Conservation (phyloP, 805 yeast genomes). For the Kregervanrija fluxuum region DNA sequence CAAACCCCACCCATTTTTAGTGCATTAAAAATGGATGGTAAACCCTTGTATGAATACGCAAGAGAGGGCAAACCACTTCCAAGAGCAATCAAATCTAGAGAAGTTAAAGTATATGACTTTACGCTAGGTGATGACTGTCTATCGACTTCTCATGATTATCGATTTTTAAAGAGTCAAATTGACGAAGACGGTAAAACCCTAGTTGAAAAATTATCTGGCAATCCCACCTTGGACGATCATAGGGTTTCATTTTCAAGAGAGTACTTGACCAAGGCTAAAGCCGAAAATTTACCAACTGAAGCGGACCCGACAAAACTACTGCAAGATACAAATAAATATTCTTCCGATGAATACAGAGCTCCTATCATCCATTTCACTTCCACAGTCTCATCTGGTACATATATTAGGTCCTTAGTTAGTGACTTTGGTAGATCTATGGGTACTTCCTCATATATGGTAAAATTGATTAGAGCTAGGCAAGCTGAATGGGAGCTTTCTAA, state of each 20-base stretch:
- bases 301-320: conserved; percentile 34
- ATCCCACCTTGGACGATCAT: conserved; percentile 57
- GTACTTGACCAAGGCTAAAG: conserved; percentile 37
- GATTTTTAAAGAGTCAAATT: conserved; percentile 34
- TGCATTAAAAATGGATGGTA: conserved; percentile 91
- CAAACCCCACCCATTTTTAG: conserved; percentile 96
- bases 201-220: conserved; percentile 30
- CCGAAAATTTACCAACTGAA: conserved; percentile 13
- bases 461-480: conserved; percentile 65
- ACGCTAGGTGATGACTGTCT: conserved; percentile 49
- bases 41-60: conserved; percentile 90
- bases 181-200: conserved; percentile 43
- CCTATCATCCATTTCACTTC: conserved; percentile 70
- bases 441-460: conserved; percentile 83
- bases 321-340: conserved; percentile 26
- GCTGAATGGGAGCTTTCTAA: conserved; percentile 76
- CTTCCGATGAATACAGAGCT: conserved; percentile 40
- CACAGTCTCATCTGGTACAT: conserved; percentile 90
- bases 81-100: conserved; percentile 68
- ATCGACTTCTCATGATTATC: conserved; percentile 48
- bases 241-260: conserved; percentile 53
- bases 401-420: conserved; percentile 82
- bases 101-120: conserved; percentile 52
- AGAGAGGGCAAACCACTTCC: conserved; percentile 83
- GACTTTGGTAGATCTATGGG: conserved; percentile 81